These are phyloP conservation scores for Colletotrichum sp. DNA, from an alignment of 2,329 filamentous ascomycete genomes.

Conservation along the genomic window DNA sequence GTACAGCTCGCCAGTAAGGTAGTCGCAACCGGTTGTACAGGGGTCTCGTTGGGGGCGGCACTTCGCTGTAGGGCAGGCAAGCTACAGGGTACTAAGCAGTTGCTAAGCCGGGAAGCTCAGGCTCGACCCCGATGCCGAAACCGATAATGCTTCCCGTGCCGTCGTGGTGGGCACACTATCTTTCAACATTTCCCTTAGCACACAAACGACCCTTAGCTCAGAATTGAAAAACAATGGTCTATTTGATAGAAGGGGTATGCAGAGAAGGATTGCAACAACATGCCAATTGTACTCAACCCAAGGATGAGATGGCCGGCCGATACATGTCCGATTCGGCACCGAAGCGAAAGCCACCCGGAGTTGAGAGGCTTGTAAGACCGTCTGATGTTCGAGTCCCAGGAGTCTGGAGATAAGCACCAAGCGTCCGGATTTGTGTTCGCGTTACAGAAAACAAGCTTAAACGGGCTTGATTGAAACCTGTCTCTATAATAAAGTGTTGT, in stretches of 20 bases:
- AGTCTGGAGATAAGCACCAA: neutral
- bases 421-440: neutral
- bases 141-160: neutral
- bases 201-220: too few species aligned
- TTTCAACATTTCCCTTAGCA: neutral
- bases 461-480: neutral
- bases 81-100: neutral
- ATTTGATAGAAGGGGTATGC: too few species aligned
- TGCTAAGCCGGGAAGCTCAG: neutral
- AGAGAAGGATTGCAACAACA: neutral
- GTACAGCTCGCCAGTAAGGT: neutral
- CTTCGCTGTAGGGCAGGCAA: neutral
- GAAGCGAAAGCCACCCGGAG: neutral
- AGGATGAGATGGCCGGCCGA: neutral
- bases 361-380: neutral
- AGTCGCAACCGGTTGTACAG: neutral
- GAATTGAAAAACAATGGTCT: too few species aligned
- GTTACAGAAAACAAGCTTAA: neutral
- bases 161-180: neutral
- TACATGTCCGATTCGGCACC: neutral
- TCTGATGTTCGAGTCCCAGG: neutral
- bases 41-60: neutral
- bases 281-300: fast-evolving
- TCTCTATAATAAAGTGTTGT: neutral
- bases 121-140: neutral